phyloP scores from a whole-genome alignment of 805 yeast genomes.

The Priceomyces carsonii region DNA sequence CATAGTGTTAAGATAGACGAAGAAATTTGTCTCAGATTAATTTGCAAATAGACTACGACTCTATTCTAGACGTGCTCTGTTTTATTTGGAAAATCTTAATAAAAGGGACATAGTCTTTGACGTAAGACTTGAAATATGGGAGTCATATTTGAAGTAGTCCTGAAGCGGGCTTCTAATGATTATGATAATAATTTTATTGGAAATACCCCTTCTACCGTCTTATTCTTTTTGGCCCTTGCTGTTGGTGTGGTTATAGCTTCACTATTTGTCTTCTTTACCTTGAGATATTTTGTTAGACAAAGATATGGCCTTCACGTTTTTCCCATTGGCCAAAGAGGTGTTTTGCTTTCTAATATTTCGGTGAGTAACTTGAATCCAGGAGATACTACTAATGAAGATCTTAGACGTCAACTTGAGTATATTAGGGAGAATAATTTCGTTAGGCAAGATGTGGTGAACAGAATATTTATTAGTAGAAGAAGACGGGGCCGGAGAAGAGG shows the following conservation, averaged over 20 bases:
- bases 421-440: slow-evolving; percentile 32
- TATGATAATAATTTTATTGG: slow-evolving; percentile 37
- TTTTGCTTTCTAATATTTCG: slow-evolving; percentile 11
- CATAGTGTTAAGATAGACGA: no score
- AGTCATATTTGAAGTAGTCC: not conserved
- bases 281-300: slow-evolving; percentile 59
- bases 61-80: no score
- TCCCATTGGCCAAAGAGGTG: slow-evolving; percentile 31
- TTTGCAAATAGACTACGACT: no score
- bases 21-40: no score
- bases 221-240: slow-evolving; percentile 63
- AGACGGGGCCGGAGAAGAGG: slow-evolving; percentile 43
- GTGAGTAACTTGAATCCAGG: not conserved
- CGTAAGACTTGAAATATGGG: slow-evolving; percentile 1
- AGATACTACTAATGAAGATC: slow-evolving; percentile 19
- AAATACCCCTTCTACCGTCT: slow-evolving; percentile 59
- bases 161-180: not conserved
- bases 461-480: slow-evolving; percentile 28
- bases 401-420: slow-evolving; percentile 37
- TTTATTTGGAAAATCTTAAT: no score
- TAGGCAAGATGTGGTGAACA: slow-evolving; percentile 30
- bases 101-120: no score
- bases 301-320: slow-evolving; percentile 53
- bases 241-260: slow-evolving; percentile 60
- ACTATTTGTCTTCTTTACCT: slow-evolving; percentile 58